Conservation (phyloP, 495 filamentous ascomycete species). For the Delitschia confertaspora region DNA sequence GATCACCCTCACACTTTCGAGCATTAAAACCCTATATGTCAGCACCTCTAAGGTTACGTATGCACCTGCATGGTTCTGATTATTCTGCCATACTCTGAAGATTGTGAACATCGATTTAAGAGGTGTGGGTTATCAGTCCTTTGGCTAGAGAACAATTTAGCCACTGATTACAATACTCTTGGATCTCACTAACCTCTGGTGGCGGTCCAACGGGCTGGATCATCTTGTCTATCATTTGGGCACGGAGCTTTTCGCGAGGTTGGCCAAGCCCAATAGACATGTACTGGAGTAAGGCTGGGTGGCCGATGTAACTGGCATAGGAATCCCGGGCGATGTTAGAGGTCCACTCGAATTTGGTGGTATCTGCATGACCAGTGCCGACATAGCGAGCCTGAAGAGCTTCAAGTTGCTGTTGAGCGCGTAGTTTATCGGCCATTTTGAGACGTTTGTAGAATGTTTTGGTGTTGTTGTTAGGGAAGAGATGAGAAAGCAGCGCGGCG, state of each 20-base stretch:
- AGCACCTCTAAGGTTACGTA: too few species aligned
- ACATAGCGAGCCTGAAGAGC: constrained; percentile 87
- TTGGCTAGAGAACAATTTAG: not conserved
- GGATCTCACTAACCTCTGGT: constrained; percentile 43
- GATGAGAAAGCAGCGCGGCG: too few species aligned
- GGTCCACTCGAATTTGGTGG: constrained; percentile 91
- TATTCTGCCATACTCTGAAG: too few species aligned
- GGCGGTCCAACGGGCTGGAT: constrained; percentile 81
- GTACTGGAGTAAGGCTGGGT: constrained; percentile 81
- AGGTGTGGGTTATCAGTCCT: not conserved
- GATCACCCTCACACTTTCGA: too few species aligned
- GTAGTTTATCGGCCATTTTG: constrained; percentile 82
- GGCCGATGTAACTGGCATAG: constrained; percentile 67
- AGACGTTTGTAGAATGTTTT: not conserved
- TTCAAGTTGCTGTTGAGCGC: constrained; percentile 94
- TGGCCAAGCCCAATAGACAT: constrained; percentile 84
- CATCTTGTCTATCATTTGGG: constrained; percentile 84
- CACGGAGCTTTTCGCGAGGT: constrained; percentile 67
- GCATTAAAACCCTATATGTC: too few species aligned
- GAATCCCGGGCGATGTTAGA: constrained; percentile 52
- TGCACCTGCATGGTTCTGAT: too few species aligned
- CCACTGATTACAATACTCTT: too few species aligned
- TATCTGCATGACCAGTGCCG: constrained; percentile 97
- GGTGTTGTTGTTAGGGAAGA: not conserved
- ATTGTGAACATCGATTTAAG: too few species aligned